Conservation (phyloP, 352 stramenopile species). For the Saprolegnia parasitica region DNA sequence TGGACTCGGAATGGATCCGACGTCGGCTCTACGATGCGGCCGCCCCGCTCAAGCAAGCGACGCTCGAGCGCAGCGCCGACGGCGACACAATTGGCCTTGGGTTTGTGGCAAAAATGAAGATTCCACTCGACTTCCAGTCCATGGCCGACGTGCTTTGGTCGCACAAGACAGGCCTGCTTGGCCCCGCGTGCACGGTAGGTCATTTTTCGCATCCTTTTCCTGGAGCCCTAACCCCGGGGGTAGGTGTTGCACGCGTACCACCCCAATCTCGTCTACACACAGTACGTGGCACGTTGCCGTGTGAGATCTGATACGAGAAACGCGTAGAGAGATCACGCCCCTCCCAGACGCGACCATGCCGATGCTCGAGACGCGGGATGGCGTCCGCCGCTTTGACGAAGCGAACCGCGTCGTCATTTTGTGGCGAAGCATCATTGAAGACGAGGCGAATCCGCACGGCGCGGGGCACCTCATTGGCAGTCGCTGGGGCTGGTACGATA, state of each 20-base stretch:
- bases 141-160: conserved; percentile 1
- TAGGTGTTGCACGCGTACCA: neutral
- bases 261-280: conserved; percentile 2
- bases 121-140: neutral
- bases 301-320: neutral
- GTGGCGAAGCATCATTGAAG: conserved; percentile 1
- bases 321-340: neutral
- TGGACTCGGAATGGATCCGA: conserved; percentile 2
- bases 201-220: no score
- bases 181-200: neutral
- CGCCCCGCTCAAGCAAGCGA: neutral
- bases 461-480: neutral
- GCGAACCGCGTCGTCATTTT: neutral
- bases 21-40: neutral
- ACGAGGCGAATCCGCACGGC: neutral
- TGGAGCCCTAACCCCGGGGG: neutral
- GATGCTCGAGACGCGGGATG: neutral
- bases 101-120: neutral
- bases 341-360: neutral
- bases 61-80: neutral
- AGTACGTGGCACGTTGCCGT: neutral
- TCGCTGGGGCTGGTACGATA: conserved; percentile 5
- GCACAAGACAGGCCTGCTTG: neutral
- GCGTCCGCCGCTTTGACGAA: neutral
- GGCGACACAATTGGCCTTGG: neutral